Evolutionary conservation across 306 rosid species (phyloP).

Genomic region (Calophaca sinica): DNA sequence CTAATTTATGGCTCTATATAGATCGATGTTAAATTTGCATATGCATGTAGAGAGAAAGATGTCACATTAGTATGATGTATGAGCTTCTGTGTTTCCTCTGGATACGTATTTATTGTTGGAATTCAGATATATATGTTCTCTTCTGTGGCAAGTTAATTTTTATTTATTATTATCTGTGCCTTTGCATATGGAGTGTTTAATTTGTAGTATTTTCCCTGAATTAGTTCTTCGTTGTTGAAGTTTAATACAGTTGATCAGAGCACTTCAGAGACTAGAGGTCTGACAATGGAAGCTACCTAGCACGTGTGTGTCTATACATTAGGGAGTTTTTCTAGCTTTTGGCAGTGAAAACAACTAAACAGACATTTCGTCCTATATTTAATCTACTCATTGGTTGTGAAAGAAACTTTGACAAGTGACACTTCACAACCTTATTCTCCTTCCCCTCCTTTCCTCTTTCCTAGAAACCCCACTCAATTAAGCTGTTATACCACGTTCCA

Average conservation of each 20-base stretch:
- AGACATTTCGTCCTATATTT: constrained; percentile 50
- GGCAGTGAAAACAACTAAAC: constrained; percentile 49
- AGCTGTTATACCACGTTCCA: constrained; percentile 36
- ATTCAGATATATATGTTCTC: no score
- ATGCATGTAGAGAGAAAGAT: background rate
- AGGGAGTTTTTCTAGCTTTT: constrained; percentile 29
- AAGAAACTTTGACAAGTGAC: constrained; percentile 47
- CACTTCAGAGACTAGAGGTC: constrained; percentile 11
- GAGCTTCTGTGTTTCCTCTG: no score
- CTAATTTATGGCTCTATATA: constrained; percentile 10
- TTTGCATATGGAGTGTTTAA: no score
- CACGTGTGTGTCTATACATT: constrained; percentile 48
- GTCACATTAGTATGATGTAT: background rate
- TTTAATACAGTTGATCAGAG: background rate
- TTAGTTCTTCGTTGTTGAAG: no score
- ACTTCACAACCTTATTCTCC: constrained; percentile 43
- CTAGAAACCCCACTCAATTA: constrained; percentile 41
- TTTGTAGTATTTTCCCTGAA: no score
- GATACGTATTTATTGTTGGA: no score
- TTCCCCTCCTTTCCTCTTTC: background rate
- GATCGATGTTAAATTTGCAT: background rate
- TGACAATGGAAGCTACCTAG: constrained; percentile 46
- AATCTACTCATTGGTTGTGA: constrained; percentile 38
- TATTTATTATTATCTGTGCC: no score
- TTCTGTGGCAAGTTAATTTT: no score